phyloP scores from a whole-genome alignment of 495 filamentous ascomycete species.

The Aspergillus heteromorphus region DNA sequence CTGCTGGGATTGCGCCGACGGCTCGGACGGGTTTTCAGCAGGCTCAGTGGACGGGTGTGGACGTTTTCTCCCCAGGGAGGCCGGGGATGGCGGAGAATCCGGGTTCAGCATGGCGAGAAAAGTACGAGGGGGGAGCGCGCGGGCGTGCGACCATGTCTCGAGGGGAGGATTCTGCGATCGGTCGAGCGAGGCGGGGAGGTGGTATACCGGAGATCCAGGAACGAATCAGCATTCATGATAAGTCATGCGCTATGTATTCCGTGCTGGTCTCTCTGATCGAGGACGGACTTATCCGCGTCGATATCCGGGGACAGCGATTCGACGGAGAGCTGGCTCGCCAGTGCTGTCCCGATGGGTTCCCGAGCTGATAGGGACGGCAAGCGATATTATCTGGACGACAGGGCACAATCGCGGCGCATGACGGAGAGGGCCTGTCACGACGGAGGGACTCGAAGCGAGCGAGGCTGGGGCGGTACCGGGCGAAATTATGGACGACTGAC shows the following conservation, averaged over 20 bases:
- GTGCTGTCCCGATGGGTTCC: slow-evolving; percentile 11
- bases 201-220: slow-evolving; percentile 14
- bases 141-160: slow-evolving; percentile 36
- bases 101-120: slow-evolving; percentile 36
- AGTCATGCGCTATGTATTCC: slow-evolving; percentile 14
- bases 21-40: slow-evolving; percentile 17
- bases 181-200: slow-evolving; percentile 4
- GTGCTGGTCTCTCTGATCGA: not conserved
- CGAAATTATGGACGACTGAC: not conserved
- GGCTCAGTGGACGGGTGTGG: slow-evolving; percentile 27
- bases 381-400: slow-evolving; percentile 15
- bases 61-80: slow-evolving; percentile 39
- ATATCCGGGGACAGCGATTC: not conserved
- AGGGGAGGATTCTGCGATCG: slow-evolving; percentile 16
- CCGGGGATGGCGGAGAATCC: slow-evolving; percentile 29
- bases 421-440: slow-evolving; percentile 12
- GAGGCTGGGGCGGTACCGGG: not conserved
- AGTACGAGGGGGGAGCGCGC: slow-evolving; percentile 20
- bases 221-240: slow-evolving; percentile 35
- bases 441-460: not conserved
- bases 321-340: slow-evolving; percentile 7
- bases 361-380: slow-evolving; percentile 7
- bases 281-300: not conserved
- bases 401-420: slow-evolving; percentile 20
- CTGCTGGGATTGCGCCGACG: slow-evolving; percentile 10